phyloP scores from a whole-genome alignment of 768 basidiomycete species.

The Lanmaoa rubissima region DNA sequence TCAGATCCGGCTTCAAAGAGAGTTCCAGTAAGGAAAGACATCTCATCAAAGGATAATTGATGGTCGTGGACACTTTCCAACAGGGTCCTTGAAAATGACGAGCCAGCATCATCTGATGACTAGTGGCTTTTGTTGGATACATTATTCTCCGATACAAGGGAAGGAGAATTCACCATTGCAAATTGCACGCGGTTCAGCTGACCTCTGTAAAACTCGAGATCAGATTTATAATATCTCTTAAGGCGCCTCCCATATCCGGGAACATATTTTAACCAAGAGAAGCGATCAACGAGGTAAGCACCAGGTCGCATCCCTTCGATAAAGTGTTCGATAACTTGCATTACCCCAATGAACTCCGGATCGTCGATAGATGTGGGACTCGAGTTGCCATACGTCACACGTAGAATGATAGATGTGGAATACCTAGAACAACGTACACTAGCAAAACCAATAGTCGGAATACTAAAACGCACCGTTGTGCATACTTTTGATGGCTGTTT shows the following conservation, averaged over 20 bases:
- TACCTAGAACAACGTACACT: conserved; percentile 18
- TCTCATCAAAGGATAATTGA: conserved; percentile 50
- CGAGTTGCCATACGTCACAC: conserved; percentile 26
- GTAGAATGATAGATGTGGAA: conserved; percentile 25
- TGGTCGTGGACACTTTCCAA: conserved; percentile 48
- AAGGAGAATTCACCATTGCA: conserved; percentile 36
- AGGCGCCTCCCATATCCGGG: conserved; percentile 60
- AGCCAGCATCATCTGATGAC: conserved; percentile 8
- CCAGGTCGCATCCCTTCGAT: conserved; percentile 32
- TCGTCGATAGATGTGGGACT: conserved; percentile 19
- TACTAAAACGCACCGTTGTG: conserved; percentile 44
- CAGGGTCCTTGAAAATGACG: conserved; percentile 52
- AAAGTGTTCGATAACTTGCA: conserved; percentile 24
- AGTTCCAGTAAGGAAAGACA: conserved; percentile 52
- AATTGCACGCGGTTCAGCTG: conserved; percentile 44
- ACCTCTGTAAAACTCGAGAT: conserved; percentile 49
- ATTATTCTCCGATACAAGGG: background rate
- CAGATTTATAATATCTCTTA: conserved; percentile 47
- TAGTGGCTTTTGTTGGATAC: background rate
- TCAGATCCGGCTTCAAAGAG: conserved; percentile 64
- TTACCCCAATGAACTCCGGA: conserved; percentile 21
- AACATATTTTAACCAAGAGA: conserved; percentile 41
- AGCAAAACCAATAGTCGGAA: background rate
- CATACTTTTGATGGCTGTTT: conserved; percentile 38
- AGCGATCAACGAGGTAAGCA: conserved; percentile 35